Conservation (phyloP, 345 rosid genomes). For the Kandelia obovata region DNA sequence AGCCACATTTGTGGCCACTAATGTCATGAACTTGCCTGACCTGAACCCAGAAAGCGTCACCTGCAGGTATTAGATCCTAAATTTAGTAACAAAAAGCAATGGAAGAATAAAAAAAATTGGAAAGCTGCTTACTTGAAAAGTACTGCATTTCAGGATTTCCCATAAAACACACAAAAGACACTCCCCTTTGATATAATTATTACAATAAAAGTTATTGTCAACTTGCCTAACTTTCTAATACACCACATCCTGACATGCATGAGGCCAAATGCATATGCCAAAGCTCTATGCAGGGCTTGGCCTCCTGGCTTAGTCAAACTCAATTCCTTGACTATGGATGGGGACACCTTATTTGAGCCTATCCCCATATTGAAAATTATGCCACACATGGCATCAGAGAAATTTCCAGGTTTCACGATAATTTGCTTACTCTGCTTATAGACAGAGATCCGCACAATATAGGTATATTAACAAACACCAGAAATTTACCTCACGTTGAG, state of each 20-base stretch:
- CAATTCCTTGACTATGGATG: neutral
- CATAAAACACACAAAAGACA: too few relatives aligned
- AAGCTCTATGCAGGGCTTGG: neutral
- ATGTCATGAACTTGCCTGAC: conserved; percentile 76
- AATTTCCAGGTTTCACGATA: too few relatives aligned
- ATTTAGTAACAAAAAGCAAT: neutral
- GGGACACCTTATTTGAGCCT: neutral
- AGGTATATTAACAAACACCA: neutral
- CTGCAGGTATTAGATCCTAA: conserved; percentile 36
- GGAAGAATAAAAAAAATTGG: neutral
- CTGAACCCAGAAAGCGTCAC: conserved; percentile 88
- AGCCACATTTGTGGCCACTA: conserved; percentile 97
- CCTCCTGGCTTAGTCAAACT: neutral
- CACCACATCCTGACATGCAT: too few relatives aligned
- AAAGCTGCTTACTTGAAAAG: too few relatives aligned
- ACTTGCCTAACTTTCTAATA: neutral
- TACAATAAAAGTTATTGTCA: neutral
- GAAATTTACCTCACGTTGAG: conserved; percentile 78
- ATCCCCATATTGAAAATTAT: neutral
- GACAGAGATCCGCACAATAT: neutral
- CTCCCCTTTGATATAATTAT: too few relatives aligned
- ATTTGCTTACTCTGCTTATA: neutral
- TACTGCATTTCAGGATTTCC: neutral
- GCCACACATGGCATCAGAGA: neutral
- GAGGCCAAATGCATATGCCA: neutral